These are phyloP conservation scores for Umbilicus rupestris DNA, from an alignment of 164 flowering plant genomes.

Conservation along the genomic window DNA sequence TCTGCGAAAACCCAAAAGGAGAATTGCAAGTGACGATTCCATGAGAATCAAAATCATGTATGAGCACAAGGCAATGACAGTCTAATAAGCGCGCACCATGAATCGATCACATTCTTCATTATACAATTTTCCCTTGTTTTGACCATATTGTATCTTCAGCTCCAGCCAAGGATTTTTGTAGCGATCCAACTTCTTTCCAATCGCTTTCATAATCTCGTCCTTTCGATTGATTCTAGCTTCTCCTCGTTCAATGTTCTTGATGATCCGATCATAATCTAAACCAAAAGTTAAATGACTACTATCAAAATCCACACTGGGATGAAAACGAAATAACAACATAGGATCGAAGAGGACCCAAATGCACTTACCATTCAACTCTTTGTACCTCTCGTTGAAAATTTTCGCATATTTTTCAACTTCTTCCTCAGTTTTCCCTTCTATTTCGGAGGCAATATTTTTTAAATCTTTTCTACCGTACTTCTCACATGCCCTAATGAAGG, in stretches of 20 bases:
- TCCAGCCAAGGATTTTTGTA: constrained; percentile 99
- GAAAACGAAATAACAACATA: too few relatives aligned
- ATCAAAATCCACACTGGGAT: too few relatives aligned
- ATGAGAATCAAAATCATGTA: neutral
- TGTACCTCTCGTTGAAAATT: constrained; percentile 89
- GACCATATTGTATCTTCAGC: constrained; percentile 95
- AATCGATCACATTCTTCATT: constrained; percentile 99
- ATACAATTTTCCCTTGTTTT: constrained; percentile 95
- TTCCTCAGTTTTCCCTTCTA: constrained; percentile 91
- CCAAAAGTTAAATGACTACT: neutral
- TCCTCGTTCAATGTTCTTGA: constrained; percentile 95
- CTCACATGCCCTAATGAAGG: constrained; percentile 96
- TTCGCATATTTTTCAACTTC: constrained; percentile 95
- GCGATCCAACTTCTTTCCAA: constrained; percentile 95
- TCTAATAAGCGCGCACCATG: constrained; percentile 47
- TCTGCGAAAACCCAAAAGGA: constrained; percentile 26
- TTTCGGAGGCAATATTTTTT: constrained; percentile 75
- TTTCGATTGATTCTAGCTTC: constrained; percentile 92
- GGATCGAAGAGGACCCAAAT: neutral
- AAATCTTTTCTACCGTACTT: constrained; percentile 92
- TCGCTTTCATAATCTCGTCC: constrained; percentile 99
- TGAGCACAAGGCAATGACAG: neutral
- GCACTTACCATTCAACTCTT: constrained; percentile 75
- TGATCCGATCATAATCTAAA: constrained; percentile 95
- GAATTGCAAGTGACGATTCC: neutral